Conservation (phyloP, 306 rosid genomes). For the Vigna reflexopilosa region DNA sequence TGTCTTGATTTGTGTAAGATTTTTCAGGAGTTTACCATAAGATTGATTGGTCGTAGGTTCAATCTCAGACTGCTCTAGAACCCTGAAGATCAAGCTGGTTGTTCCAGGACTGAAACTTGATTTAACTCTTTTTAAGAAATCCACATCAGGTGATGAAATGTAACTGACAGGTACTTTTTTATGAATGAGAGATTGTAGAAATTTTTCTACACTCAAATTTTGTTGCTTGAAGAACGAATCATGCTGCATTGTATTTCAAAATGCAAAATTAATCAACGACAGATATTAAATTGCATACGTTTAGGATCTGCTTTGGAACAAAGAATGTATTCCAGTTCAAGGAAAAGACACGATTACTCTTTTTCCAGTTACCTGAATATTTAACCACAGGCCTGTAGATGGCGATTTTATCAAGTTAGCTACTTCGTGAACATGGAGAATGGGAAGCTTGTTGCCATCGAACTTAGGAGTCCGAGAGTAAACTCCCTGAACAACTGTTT, state of each 20-base stretch:
- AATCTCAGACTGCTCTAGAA: constrained; percentile 50
- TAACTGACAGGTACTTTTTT: constrained; percentile 49
- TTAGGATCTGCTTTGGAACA: constrained; percentile 10
- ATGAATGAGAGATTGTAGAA: constrained; percentile 51
- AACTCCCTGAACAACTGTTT: constrained; percentile 75
- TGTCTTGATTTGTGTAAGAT: constrained; percentile 60
- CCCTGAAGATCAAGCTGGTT: constrained; percentile 65
- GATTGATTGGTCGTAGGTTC: constrained; percentile 71
- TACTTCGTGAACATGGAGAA: constrained; percentile 65
- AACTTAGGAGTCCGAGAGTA: constrained; percentile 62
- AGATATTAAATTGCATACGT: constrained; percentile 27
- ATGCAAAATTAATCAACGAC: constrained; percentile 9
- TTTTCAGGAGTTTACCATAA: constrained; percentile 62
- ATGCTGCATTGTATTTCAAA: constrained; percentile 62
- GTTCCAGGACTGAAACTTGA: constrained; percentile 43
- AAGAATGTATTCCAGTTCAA: not conserved
- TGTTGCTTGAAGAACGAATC: constrained; percentile 70
- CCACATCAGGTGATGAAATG: constrained; percentile 84
- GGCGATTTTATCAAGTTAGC: constrained; percentile 44
- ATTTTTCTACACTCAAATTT: constrained; percentile 68
- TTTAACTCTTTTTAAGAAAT: constrained; percentile 61
- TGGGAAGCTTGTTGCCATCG: constrained; percentile 55
- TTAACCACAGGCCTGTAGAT: constrained; percentile 77
- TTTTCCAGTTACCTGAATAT: constrained; percentile 70
- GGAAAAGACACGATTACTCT: constrained; percentile 6